Conservation (phyloP, 2,329 filamentous ascomycete species). For the Blumeria graminis region DNA sequence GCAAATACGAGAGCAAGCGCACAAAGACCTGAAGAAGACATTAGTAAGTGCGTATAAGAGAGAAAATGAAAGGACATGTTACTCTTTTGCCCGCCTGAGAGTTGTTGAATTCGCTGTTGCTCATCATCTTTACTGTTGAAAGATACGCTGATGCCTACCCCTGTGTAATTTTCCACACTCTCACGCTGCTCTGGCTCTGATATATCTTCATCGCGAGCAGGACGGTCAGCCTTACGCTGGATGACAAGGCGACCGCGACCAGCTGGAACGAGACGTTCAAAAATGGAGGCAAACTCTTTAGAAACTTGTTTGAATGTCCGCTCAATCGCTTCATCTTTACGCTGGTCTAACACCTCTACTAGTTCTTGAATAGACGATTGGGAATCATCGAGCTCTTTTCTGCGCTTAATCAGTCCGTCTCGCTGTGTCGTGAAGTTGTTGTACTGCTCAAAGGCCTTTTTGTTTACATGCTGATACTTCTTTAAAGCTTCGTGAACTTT, state of each 20-base stretch:
- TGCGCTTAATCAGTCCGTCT: slow-evolving; percentile 61
- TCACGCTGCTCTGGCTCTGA: slow-evolving; percentile 43
- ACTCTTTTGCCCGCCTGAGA: slow-evolving; percentile 96
- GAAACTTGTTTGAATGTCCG: slow-evolving; percentile 97
- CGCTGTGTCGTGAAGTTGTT: slow-evolving; percentile 89
- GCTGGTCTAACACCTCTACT: slow-evolving; percentile 74
- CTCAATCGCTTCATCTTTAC: slow-evolving; percentile 95
- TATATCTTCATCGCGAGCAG: slow-evolving; percentile 33
- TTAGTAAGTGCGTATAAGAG: slow-evolving; percentile 5
- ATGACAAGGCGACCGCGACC: slow-evolving; percentile 83
- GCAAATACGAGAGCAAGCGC: slow-evolving; percentile 95
- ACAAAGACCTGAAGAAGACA: slow-evolving; percentile 42
- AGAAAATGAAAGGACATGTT: slow-evolving; percentile 9
- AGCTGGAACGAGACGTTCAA: slow-evolving; percentile 83
- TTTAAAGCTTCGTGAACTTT: slow-evolving; percentile 84
- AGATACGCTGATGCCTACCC: slow-evolving; percentile 87
- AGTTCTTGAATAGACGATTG: slow-evolving; percentile 78
- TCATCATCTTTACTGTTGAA: slow-evolving; percentile 98
- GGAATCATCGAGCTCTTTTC: slow-evolving; percentile 67
- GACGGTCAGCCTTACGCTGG: slow-evolving; percentile 63
- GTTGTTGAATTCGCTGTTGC: slow-evolving; percentile 90
- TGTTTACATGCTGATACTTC: slow-evolving; percentile 96
- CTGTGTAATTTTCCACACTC: slow-evolving; percentile 80
- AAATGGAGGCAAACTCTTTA: slow-evolving; percentile 75
- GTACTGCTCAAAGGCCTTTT: slow-evolving; percentile 98